Evolutionary conservation across 345 rosid genomes (phyloP).

Genomic region (Acer yangbiense): DNA sequence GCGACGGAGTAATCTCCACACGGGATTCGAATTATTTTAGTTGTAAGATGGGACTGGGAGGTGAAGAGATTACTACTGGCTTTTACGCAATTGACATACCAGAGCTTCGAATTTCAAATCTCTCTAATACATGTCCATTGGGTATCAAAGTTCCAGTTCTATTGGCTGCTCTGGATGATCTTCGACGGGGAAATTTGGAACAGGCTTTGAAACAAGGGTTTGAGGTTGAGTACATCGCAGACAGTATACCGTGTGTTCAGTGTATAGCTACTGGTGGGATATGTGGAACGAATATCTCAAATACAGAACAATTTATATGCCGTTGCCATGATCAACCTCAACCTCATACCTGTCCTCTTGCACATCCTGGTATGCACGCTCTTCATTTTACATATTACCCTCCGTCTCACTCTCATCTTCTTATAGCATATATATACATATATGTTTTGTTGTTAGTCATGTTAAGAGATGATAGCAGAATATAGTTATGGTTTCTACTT

Average conservation of each 20-base stretch:
- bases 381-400: background rate
- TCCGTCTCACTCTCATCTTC: background rate
- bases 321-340: slow-evolving; percentile 28
- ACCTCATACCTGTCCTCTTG: slow-evolving; percentile 1
- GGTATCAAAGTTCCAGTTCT: slow-evolving; percentile 29
- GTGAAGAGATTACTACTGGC: fast-evolving
- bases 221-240: background rate
- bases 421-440: background rate
- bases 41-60: background rate
- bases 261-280: slow-evolving; percentile 40
- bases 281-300: slow-evolving; percentile 40
- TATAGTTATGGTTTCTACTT: too few species aligned
- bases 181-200: fast-evolving
- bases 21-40: background rate
- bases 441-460: background rate
- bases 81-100: slow-evolving; percentile 3
- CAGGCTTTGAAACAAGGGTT: slow-evolving; percentile 33
- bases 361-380: background rate
- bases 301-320: slow-evolving; percentile 31
- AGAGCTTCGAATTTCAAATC: background rate
- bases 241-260: background rate
- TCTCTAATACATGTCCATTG: background rate
- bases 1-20: background rate
- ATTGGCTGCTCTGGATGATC: fast-evolving
- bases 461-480: background rate